Conservation (phyloP, 78 protist genomes). For the Protostelium mycophagum region DNA sequence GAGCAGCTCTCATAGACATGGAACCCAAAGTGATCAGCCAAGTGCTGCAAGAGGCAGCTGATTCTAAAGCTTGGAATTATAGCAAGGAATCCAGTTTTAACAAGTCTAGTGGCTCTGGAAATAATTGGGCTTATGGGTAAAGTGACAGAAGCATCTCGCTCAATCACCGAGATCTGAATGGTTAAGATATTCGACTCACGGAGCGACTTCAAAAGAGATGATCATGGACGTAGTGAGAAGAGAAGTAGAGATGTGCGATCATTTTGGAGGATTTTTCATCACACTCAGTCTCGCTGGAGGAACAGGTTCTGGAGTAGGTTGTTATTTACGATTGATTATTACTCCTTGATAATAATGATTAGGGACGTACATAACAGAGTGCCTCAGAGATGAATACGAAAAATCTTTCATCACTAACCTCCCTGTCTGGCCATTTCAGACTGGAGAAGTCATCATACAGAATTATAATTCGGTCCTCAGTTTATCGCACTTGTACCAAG, state of each 20-base stretch:
- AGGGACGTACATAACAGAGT: slow-evolving; percentile 14
- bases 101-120: slow-evolving; percentile 38
- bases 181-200: slow-evolving; percentile 3
- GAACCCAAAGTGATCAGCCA: slow-evolving; percentile 38
- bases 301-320: slow-evolving; percentile 66
- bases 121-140: slow-evolving; percentile 74
- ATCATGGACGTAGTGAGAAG: slow-evolving; percentile 1
- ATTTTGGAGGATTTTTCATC: slow-evolving; percentile 15
- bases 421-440: slow-evolving; percentile 43
- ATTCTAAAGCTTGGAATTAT: not conserved
- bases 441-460: slow-evolving; percentile 62
- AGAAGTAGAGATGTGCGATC: slow-evolving; percentile 23
- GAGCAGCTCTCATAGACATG: slow-evolving; percentile 59
- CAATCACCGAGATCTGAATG: not conserved
- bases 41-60: not conserved
- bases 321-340: not conserved
- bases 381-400: slow-evolving; percentile 14
- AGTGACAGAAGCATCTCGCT: not conserved
- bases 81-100: not conserved
- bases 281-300: slow-evolving; percentile 57
- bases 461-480: slow-evolving; percentile 43
- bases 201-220: not conserved
- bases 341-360: not conserved
- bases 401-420: not conserved
- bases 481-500: slow-evolving; percentile 16